These are phyloP conservation scores for Quercus alba DNA, from an alignment of 306 rosid species.

Conservation along the genomic window DNA sequence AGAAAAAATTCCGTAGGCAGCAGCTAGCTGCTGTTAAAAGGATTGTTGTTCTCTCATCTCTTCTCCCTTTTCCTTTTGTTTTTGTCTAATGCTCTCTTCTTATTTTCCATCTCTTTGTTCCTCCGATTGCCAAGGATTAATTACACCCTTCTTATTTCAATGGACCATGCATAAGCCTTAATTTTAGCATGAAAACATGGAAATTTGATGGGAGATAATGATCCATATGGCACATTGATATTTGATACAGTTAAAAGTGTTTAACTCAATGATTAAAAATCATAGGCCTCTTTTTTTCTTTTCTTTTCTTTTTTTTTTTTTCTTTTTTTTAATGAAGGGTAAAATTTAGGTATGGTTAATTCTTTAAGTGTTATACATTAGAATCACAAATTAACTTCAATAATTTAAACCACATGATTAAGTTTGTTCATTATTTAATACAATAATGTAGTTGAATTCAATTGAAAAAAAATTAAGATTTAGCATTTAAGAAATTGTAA, in stretches of 20 bases:
- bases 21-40: not conserved
- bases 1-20: slow-evolving; percentile 1
- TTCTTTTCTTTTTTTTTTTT: too few relatives aligned
- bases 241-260: not conserved
- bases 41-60: not conserved
- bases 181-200: slow-evolving; percentile 45
- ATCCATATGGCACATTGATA: slow-evolving; percentile 9
- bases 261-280: not conserved
- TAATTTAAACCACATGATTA: too few relatives aligned
- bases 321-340: too few relatives aligned
- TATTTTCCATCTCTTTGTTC: slow-evolving; percentile 12
- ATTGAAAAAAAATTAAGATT: too few relatives aligned
- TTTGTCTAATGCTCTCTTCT: not conserved
- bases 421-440: too few relatives aligned
- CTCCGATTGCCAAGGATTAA: slow-evolving; percentile 15
- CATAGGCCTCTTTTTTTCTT: too few relatives aligned
- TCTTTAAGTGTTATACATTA: too few relatives aligned
- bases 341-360: too few relatives aligned
- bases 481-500: too few relatives aligned
- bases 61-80: too few relatives aligned
- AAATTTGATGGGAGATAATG: slow-evolving; percentile 19
- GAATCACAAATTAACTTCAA: too few relatives aligned
- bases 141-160: slow-evolving; percentile 12
- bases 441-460: too few relatives aligned
- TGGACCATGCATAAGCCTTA: slow-evolving; percentile 34